Base-by-base conservation (phyloP, 2,329 filamentous ascomycete species). In the Aspergillus neoniger region DNA sequence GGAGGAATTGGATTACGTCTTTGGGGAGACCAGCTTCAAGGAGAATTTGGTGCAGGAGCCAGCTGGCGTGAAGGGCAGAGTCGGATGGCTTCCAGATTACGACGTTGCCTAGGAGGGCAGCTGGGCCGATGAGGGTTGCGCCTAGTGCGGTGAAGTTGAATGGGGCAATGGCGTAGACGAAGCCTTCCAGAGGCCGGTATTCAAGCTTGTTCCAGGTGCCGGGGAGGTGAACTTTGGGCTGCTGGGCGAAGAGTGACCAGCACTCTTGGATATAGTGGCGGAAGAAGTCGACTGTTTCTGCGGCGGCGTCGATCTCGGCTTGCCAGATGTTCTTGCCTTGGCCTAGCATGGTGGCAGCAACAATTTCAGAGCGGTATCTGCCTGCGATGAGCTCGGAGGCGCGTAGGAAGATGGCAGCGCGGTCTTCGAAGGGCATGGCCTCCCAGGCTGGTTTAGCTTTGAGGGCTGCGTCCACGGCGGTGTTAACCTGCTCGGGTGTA, bases 271-370 rank as follows among this genome's bases (percentile, higher is more conserved):
- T 92, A 73, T 95, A 95, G 82, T 96, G 80, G 73, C 92, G 87
- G 74, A 98, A 81, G 80, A 98, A 97, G 76, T 98, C 94, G 67
- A 86, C 89, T 67, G 96, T 80, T 83, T 98, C 94, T 10, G 94
- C 94, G 17, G 93, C 93, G 41, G 92, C 85, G 77, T 98, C 94
- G 65, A 98, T 97, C 83, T 98, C 94, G n/a, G 94, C 94, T 79
- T 98, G 94, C 92, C 92, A 97, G 48, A 91, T 92, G 75, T 97
- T 98, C 86, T 98, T 98, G 70, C 94, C 94, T 79, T 98, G 94
- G 63, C 94, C 94, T 19, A 96, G 82, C 87, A 98, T 96, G 5
- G 94, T 97, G 32, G 92, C 88, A 4, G 94, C 93, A 89, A 97
- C 96, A 69, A 98, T 86, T 56, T 96, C 92, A 78, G 96, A 96